Evolutionary conservation across 345 rosid genomes (phyloP).

Genomic region (Rhizophora apiculata): DNA sequence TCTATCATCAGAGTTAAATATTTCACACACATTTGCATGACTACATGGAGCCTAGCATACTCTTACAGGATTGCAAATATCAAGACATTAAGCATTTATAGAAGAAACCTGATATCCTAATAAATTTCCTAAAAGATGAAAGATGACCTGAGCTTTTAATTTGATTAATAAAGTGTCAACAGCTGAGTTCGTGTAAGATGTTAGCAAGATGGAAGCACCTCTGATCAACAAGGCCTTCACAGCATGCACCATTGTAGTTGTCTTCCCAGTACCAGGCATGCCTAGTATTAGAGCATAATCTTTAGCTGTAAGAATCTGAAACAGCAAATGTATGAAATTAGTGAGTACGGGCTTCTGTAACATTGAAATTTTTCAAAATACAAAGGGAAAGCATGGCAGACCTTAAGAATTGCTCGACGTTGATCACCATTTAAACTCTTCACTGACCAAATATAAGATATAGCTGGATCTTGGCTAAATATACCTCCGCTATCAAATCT

Average conservation of each 20-base stretch:
- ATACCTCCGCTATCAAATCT: slow-evolving; percentile 87
- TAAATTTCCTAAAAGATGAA: slow-evolving; percentile 19
- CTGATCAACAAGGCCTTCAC: slow-evolving; percentile 91
- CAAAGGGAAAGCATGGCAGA: slow-evolving; percentile 16
- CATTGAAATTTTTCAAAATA: neutral
- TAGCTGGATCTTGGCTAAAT: slow-evolving; percentile 94
- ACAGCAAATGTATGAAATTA: slow-evolving; percentile 20
- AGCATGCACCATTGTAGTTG: slow-evolving; percentile 96
- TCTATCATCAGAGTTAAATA: neutral
- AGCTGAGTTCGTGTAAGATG: slow-evolving; percentile 98
- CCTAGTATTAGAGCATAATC: slow-evolving; percentile 93
- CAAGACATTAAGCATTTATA: neutral
- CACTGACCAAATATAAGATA: slow-evolving; percentile 91
- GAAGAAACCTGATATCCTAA: slow-evolving; percentile 11
- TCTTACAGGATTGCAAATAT: too few species aligned
- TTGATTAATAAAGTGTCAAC: slow-evolving; percentile 94
- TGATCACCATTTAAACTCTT: slow-evolving; percentile 86
- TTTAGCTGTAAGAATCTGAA: slow-evolving; percentile 89
- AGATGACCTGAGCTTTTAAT: slow-evolving; percentile 86
- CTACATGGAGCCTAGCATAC: neutral
- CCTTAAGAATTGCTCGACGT: slow-evolving; percentile 96
- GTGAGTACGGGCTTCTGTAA: neutral
- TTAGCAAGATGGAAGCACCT: slow-evolving; percentile 91
- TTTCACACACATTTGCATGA: neutral
- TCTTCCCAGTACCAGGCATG: slow-evolving; percentile 99